A percentile compares a stretch with the other conserved stretches of the same genome.
Conservation (phyloP, 1,284 basidiomycete genomes). For the Stygiomarasmius scandens region DNA sequence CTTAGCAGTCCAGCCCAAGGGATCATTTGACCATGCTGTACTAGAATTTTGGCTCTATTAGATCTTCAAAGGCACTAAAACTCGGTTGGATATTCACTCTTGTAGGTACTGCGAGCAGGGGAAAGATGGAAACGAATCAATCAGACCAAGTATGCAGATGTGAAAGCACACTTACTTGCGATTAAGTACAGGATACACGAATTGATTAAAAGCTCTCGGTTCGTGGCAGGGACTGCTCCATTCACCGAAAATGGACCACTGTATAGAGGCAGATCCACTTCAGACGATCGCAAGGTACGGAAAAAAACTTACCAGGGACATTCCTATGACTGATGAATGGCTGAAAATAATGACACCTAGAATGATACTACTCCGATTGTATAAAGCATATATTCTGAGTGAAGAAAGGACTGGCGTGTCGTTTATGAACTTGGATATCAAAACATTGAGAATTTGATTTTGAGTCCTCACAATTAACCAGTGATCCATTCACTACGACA, state of each 20-base stretch:
- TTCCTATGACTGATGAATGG: not conserved
- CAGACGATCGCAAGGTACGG: not conserved
- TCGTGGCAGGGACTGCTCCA: slow-evolving; percentile 1
- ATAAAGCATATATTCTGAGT: slow-evolving; percentile 21
- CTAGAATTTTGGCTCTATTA: too few relatives aligned
- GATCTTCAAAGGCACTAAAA: too few relatives aligned
- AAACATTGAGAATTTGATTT: too few relatives aligned
- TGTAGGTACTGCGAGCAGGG: not conserved
- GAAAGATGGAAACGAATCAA: not conserved
- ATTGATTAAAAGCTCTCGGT: slow-evolving; percentile 16
- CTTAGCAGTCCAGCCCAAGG: slow-evolving; percentile 21
- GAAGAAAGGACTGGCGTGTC: slow-evolving; percentile 15
- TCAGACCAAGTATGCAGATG: too few relatives aligned
- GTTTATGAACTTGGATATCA: not conserved
- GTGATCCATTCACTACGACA: not conserved
- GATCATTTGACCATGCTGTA: not conserved
- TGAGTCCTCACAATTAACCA: slow-evolving; percentile 6
- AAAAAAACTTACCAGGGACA: slow-evolving; percentile 5
- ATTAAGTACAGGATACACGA: slow-evolving; percentile 11
- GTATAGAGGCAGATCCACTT: too few relatives aligned
- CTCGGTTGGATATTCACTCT: too few relatives aligned
- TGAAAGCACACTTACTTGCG: not conserved
- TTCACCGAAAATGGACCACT: slow-evolving; percentile 11
- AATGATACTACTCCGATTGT: slow-evolving; percentile 13
- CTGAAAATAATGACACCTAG: slow-evolving; percentile 12